These are phyloP conservation scores for Trichoderma sp. DNA, from an alignment of 2,329 filamentous ascomycete genomes.

Conservation along the genomic window DNA sequence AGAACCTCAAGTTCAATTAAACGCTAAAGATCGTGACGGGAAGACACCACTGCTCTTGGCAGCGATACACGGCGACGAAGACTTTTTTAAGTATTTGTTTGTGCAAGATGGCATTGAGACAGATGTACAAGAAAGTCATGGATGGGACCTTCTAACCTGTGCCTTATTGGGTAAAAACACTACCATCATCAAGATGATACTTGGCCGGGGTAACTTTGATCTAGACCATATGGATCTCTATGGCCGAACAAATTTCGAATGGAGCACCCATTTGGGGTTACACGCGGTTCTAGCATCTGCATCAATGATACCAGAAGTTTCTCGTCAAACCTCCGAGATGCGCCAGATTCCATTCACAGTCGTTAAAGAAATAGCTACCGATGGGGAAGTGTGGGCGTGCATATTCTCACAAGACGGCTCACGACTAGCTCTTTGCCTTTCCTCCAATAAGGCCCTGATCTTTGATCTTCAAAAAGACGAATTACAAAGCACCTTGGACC, in stretches of 20 bases:
- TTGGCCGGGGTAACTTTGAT: background rate
- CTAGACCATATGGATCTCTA: background rate
- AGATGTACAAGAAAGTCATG: background rate
- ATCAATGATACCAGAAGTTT: background rate
- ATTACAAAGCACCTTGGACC: background rate
- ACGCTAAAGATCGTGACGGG: background rate
- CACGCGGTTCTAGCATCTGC: background rate
- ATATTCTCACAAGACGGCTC: background rate
- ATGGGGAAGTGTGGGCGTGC: background rate
- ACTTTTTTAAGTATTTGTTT: background rate
- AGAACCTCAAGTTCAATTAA: background rate
- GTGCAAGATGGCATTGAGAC: background rate
- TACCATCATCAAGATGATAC: background rate
- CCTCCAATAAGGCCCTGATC: background rate
- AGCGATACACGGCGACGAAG: background rate
- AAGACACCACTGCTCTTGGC: background rate
- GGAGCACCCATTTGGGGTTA: background rate
- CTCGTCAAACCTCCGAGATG: background rate
- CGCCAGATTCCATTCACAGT: background rate
- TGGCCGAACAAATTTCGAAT: background rate
- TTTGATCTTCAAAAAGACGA: background rate
- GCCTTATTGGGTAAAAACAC: background rate
- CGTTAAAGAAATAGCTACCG: background rate
- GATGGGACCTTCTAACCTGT: background rate
- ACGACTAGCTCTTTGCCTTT: background rate